A percentile compares a stretch with the other conserved stretches of the same genome.
Conservation (phyloP, 2,329 filamentous ascomycete genomes). For the Neocatenulostroma microsporum region DNA sequence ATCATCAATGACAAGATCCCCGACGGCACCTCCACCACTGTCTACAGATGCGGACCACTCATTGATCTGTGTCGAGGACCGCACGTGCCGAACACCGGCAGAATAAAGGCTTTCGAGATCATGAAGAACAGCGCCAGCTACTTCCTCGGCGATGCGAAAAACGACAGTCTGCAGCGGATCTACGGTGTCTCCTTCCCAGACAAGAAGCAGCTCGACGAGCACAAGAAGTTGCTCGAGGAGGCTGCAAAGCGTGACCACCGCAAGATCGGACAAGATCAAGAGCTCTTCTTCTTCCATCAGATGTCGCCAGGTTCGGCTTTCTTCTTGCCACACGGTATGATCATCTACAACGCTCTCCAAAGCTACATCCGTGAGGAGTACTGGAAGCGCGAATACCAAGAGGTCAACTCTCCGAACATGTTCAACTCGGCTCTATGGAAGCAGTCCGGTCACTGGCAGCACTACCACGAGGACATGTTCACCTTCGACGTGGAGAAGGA, state of each 20-base stretch:
- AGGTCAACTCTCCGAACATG: conserved; percentile 95
- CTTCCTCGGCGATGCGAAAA: conserved; percentile 87
- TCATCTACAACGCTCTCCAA: conserved; percentile 85
- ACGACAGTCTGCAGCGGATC: conserved; percentile 92
- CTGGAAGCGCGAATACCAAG: conserved; percentile 85
- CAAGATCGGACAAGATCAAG: conserved; percentile 88
- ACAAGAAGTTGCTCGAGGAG: conserved; percentile 92
- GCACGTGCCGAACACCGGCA: conserved; percentile 85
- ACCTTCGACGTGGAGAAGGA: conserved; percentile 78
- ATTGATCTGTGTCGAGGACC: conserved; percentile 95
- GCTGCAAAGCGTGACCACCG: conserved; percentile 96
- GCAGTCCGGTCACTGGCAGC: conserved; percentile 86
- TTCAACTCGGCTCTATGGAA: conserved; percentile 92
- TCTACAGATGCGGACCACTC: conserved; percentile 86
- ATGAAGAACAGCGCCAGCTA: conserved; percentile 83
- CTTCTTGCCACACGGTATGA: conserved; percentile 60
- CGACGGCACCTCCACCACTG: conserved; percentile 83
- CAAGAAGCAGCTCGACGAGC: conserved; percentile 79
- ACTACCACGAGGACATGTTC: conserved; percentile 95
- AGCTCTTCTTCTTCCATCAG: conserved; percentile 95
- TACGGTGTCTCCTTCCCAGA: conserved; percentile 96
- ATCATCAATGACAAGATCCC: conserved; percentile 91
- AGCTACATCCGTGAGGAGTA: conserved; percentile 78
- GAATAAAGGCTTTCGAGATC: conserved; percentile 90
- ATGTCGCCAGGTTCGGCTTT: conserved; percentile 89